These are phyloP conservation scores for Lobosporangium transversale DNA, from an alignment of 192 early-diverging fungal species.

Conservation along the genomic window DNA sequence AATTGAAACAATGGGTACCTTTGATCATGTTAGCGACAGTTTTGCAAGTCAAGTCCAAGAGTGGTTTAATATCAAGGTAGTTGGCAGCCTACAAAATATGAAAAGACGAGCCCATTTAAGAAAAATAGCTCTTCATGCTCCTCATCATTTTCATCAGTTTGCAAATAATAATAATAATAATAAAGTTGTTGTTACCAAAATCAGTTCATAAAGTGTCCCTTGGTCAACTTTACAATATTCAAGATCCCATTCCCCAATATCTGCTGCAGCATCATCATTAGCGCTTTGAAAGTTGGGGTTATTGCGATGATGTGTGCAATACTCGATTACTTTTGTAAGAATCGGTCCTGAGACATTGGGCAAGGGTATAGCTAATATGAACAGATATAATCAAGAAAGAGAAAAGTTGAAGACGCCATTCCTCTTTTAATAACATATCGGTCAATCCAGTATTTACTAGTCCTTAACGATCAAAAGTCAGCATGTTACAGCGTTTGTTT, in stretches of 20 bases:
- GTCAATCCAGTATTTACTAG: no score
- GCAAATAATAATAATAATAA: not conserved
- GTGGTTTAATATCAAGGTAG: constrained; percentile 95
- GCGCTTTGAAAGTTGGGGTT: constrained; percentile 62
- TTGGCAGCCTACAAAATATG: constrained; percentile 68
- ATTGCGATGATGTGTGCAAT: constrained; percentile 86
- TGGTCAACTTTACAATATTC: constrained; percentile 95
- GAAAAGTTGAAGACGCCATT: no score
- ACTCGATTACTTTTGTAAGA: constrained; percentile 87
- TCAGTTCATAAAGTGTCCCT: constrained; percentile 92
- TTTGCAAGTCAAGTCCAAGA: constrained; percentile 97
- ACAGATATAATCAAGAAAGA: not conserved
- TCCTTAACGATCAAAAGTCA: no score
- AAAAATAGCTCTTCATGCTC: no score
- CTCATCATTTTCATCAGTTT: no score
- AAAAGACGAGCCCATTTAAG: not conserved
- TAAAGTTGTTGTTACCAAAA: constrained; percentile 61
- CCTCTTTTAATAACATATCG: no score
- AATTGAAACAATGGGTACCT: constrained; percentile 50
- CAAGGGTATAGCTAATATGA: constrained; percentile 75
- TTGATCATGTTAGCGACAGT: constrained; percentile 98
- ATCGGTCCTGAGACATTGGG: constrained; percentile 93
- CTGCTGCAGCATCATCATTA: constrained; percentile 69
- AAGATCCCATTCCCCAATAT: constrained; percentile 90
- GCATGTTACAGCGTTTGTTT: no score